Conservation (phyloP, 495 filamentous ascomycete genomes). For the Articulospora tetracladia region DNA sequence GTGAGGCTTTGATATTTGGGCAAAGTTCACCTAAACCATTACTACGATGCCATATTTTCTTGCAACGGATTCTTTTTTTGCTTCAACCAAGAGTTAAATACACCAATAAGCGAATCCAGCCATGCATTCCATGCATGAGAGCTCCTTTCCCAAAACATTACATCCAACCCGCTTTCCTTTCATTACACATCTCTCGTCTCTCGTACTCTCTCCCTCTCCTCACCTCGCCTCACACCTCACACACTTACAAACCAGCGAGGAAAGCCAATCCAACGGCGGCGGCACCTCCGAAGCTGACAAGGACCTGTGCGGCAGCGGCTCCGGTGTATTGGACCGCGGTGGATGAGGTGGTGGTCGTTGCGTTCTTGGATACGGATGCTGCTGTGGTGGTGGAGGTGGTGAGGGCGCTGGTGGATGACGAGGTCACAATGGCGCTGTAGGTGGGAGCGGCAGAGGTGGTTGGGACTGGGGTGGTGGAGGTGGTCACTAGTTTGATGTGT, state of each 20-base stretch:
- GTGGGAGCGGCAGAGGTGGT: slow-evolving; percentile 32
- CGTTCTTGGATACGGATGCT: slow-evolving; percentile 2
- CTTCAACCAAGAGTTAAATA: too few species aligned
- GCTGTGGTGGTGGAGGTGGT: slow-evolving; percentile 18
- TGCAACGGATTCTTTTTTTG: too few species aligned
- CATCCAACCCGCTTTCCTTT: not conserved
- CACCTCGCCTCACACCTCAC: not conserved
- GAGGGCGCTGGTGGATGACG: slow-evolving; percentile 34
- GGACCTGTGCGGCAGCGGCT: slow-evolving; percentile 16
- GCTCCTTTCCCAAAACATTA: too few species aligned
- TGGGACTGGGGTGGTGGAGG: not conserved
- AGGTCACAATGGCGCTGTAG: slow-evolving; percentile 25
- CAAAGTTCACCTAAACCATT: too few species aligned
- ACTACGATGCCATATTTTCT: too few species aligned
- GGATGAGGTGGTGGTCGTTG: slow-evolving; percentile 22
- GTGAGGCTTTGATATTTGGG: too few species aligned
- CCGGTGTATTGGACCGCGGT: slow-evolving; percentile 27
- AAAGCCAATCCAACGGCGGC: slow-evolving; percentile 5
- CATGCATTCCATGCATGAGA: too few species aligned
- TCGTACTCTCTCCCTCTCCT: not conserved
- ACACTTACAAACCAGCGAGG: slow-evolving; percentile 7
- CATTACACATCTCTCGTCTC: not conserved
- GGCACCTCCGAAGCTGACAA: slow-evolving; percentile 4
- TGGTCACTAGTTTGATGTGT: not conserved
- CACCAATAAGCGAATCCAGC: too few species aligned